Conservation (phyloP, 1,284 basidiomycete species). For the Fomitopsis pinicola region DNA sequence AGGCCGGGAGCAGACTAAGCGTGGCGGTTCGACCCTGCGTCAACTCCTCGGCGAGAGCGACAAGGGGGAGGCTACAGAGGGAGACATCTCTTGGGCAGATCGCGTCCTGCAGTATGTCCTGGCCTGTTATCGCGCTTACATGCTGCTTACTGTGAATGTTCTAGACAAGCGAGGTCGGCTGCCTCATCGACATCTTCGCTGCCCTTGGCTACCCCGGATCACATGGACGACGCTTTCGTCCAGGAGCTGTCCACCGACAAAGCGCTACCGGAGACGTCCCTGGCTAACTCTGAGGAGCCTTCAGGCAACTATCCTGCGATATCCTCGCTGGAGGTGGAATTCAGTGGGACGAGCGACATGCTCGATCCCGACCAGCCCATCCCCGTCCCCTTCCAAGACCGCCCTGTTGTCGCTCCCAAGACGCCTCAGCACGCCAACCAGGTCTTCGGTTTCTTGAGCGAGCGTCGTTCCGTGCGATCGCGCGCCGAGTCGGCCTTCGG, state of each 20-base stretch:
- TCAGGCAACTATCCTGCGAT: slow-evolving; percentile 41
- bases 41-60: slow-evolving; percentile 59
- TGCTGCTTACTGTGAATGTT: not conserved
- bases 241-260: not conserved
- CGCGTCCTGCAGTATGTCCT: slow-evolving; percentile 55
- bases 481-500: slow-evolving; percentile 6
- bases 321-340: slow-evolving; percentile 70
- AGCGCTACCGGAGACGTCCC: not conserved
- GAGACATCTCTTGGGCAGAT: slow-evolving; percentile 80
- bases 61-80: slow-evolving; percentile 41
- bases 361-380: slow-evolving; percentile 7
- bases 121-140: not conserved
- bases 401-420: slow-evolving; percentile 25
- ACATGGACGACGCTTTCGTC: slow-evolving; percentile 23
- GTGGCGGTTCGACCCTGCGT: slow-evolving; percentile 66
- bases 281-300: slow-evolving; percentile 14
- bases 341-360: slow-evolving; percentile 44
- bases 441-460: slow-evolving; percentile 61
- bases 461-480: slow-evolving; percentile 27
- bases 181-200: slow-evolving; percentile 23
- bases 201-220: slow-evolving; percentile 25
- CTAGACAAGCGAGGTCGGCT: slow-evolving; percentile 21
- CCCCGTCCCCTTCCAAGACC: slow-evolving; percentile 2
- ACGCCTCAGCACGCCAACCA: slow-evolving; percentile 64
- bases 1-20: slow-evolving; percentile 48